Evolutionary conservation across 345 rosid species (phyloP).

Genomic region (Eucalyptus erythrocorys): DNA sequence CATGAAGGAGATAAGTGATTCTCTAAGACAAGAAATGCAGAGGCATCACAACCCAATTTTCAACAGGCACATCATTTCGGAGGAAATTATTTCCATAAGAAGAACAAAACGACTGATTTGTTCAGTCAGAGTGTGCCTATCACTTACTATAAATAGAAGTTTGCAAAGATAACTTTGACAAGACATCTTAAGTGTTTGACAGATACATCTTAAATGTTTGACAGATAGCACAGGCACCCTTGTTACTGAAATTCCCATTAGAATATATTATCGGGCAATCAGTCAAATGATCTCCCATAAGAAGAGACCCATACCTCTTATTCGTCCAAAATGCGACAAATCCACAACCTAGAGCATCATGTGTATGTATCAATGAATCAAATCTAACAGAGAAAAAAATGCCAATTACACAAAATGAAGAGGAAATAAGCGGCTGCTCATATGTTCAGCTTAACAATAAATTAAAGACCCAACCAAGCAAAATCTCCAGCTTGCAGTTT

Average conservation of each 20-base stretch:
- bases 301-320: conserved; percentile 43
- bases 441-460: background rate
- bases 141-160: background rate
- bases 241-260: background rate
- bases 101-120: fast-evolving
- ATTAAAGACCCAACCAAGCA: background rate
- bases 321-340: conserved; percentile 81
- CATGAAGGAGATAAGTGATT: background rate
- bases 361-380: background rate
- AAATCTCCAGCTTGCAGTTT: background rate
- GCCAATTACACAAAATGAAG: background rate
- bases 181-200: background rate
- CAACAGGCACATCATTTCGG: background rate
- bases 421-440: background rate
- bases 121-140: background rate
- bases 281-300: background rate
- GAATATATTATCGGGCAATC: background rate
- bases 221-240: background rate
- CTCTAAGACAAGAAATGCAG: background rate
- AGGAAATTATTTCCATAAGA: background rate
- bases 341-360: conserved; percentile 47
- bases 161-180: background rate
- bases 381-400: background rate
- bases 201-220: background rate
- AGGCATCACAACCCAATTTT: background rate